Conservation (phyloP, 495 filamentous ascomycete genomes). For the Neurospora sp. region DNA sequence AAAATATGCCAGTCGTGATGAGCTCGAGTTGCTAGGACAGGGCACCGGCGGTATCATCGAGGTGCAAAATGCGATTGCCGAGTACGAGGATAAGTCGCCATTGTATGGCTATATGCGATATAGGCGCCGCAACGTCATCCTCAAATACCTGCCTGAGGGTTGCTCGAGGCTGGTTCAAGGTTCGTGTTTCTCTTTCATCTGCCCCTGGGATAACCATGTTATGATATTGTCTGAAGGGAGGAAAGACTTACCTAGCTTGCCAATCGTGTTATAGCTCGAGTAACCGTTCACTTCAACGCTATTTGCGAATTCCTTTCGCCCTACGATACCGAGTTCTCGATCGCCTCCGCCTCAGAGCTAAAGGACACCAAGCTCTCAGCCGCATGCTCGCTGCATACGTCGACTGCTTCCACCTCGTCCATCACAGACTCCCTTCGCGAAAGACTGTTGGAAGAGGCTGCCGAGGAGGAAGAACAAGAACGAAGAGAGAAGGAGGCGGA, state of each 20-base stretch:
- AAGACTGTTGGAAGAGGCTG: constrained; percentile 76
- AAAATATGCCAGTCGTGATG: constrained; percentile 83
- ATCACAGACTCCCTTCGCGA: constrained; percentile 71
- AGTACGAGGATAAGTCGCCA: constrained; percentile 74
- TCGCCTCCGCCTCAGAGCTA: constrained; percentile 64
- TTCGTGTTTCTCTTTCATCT: constrained; percentile 29
- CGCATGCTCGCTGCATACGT: constrained; percentile 82
- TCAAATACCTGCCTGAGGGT: constrained; percentile 86
- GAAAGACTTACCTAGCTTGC: constrained; percentile 3
- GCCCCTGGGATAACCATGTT: not conserved
- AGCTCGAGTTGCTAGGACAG: constrained; percentile 65
- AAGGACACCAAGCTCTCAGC: constrained; percentile 80
- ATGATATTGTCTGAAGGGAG: not conserved
- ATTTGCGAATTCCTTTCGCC: constrained; percentile 79
- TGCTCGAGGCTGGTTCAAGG: constrained; percentile 87
- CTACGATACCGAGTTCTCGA: constrained; percentile 71
- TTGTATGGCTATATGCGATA: constrained; percentile 90
- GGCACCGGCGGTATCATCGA: constrained; percentile 82
- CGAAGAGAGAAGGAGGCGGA: constrained; percentile 40
- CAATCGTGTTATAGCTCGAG: constrained; percentile 53
- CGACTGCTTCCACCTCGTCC: constrained; percentile 76
- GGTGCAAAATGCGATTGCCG: constrained; percentile 63
- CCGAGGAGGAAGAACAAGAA: constrained; percentile 66
- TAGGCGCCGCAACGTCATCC: constrained; percentile 76
- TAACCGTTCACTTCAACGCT: constrained; percentile 86